Conservation (phyloP, 2,329 filamentous ascomycete species). For the Colletotrichum sp. region DNA sequence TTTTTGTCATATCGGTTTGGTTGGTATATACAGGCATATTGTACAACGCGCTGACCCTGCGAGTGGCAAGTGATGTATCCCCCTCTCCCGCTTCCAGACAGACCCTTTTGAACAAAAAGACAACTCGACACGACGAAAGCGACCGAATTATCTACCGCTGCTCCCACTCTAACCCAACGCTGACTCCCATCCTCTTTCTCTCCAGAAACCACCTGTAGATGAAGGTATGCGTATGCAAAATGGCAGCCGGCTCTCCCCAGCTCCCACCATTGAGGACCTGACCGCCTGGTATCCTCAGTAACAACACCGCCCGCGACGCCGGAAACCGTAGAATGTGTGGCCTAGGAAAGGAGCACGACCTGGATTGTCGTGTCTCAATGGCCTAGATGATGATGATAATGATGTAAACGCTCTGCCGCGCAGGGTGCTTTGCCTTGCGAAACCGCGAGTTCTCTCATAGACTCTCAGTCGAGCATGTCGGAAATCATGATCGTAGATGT, state of each 20-base stretch:
- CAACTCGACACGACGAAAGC: neutral
- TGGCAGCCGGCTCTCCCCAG: neutral
- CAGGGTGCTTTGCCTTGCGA: neutral
- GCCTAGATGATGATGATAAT: neutral
- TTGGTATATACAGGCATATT: conserved; percentile 20
- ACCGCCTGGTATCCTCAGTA: conserved; percentile 3
- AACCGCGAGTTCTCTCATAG: neutral
- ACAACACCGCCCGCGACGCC: conserved; percentile 18
- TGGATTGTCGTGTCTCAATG: neutral
- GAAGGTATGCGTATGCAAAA: conserved; percentile 15
- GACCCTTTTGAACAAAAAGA: neutral
- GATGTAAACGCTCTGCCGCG: neutral
- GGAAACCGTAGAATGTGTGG: neutral
- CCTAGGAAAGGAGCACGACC: neutral
- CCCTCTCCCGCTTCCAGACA: neutral
- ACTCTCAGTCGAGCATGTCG: neutral
- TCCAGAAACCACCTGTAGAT: conserved; percentile 15
- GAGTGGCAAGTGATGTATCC: conserved; percentile 10
- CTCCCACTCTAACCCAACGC: conserved; percentile 4
- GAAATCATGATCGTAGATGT: neutral
- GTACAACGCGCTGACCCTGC: conserved; percentile 12
- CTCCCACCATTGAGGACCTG: conserved; percentile 2
- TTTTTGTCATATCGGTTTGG: conserved; percentile 6
- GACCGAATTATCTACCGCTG: conserved; percentile 5
- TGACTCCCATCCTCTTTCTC: conserved; percentile 4